These are phyloP conservation scores for Saitozyma podzolica DNA, from an alignment of 768 basidiomycete species.

Conservation along the genomic window DNA sequence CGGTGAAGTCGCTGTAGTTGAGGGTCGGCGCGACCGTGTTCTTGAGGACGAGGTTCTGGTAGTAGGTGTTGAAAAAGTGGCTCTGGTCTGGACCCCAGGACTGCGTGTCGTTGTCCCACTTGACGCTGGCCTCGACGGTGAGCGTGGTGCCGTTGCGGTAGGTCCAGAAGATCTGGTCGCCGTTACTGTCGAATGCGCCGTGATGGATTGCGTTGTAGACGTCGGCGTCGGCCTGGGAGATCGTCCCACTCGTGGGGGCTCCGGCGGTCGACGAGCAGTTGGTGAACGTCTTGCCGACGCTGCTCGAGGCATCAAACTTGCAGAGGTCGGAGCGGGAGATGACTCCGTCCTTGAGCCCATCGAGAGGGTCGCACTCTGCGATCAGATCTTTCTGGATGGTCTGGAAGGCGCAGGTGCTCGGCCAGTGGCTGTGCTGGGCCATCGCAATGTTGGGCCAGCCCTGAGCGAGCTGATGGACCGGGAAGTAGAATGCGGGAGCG, in stretches of 20 bases:
- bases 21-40: not conserved
- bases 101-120: conserved; percentile 3
- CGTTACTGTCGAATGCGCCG: conserved; percentile 3
- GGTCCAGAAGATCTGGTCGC: conserved; percentile 3
- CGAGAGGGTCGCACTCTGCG: conserved; percentile 15
- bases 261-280: conserved; percentile 8
- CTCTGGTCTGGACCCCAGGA: conserved; percentile 3
- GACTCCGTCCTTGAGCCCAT: conserved; percentile 18
- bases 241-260: conserved; percentile 5
- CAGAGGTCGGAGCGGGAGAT: conserved; percentile 20
- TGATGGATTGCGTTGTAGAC: conserved; percentile 4
- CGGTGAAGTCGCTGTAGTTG: conserved; percentile 5
- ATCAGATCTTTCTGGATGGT: conserved; percentile 15
- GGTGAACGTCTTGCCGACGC: conserved; percentile 8
- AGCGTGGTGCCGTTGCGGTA: not conserved
- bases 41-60: too few relatives aligned
- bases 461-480: conserved; percentile 13
- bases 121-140: not conserved
- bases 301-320: conserved; percentile 8
- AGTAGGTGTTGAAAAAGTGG: too few relatives aligned
- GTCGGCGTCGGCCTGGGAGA: conserved; percentile 3
- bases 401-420: conserved; percentile 10
- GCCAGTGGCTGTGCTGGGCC: conserved; percentile 8
- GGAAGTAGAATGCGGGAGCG: conserved; percentile 18
- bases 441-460: conserved; percentile 1